Evolutionary conservation across 129 eudicot genomes (phyloP), one percentile per base, ranked within the genome.

Genomic region (Flaveria bidentis): DNA sequence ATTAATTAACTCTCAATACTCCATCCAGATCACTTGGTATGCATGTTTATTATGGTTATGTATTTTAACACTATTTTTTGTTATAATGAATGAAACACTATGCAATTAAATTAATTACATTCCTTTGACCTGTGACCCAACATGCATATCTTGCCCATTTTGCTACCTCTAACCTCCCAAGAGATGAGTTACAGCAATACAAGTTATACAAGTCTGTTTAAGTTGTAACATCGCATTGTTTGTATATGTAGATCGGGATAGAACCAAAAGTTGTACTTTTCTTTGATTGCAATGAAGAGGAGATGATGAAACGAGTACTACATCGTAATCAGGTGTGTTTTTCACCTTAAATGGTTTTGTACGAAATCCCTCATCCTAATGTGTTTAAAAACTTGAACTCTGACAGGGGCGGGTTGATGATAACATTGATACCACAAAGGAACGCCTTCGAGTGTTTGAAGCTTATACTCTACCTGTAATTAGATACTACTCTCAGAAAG

Each of bases 371-470:
- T 22, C 41, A 39, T 15, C 16, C 67, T 25, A 11, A 61, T 60
- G 67, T 61, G 67, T 26, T 61, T 36, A 61, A 61, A 61, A 73
- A 46, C 36, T 53, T 44, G 58, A 69, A 61, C 2, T 25, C 71
- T 74, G 60, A 74, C 22, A 90, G 98, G 98, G 98, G 79, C 79
- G 98, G 69, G 80, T 88, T 90, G 98, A 93, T 85, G 97, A 93
- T 84, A 93, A 93, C 77, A 82, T 81, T 18, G 88, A 88, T 20
- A 93, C 97, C 13, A 86, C 93, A 64, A 93, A 82, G 90, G 90
- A 86, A 84, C 96, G 98, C 76, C 90, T 93, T 61, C 84, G 84
- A 76, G 91, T 87, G 53, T 93, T 93, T 75, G 82, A 79, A 57
- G 88, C 87, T 70, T 79, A 86, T 56, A 90, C 80, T 77, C 91